Base-by-base conservation (phyloP, 768 basidiomycete species). In the Leccinum subgranulosum region DNA sequence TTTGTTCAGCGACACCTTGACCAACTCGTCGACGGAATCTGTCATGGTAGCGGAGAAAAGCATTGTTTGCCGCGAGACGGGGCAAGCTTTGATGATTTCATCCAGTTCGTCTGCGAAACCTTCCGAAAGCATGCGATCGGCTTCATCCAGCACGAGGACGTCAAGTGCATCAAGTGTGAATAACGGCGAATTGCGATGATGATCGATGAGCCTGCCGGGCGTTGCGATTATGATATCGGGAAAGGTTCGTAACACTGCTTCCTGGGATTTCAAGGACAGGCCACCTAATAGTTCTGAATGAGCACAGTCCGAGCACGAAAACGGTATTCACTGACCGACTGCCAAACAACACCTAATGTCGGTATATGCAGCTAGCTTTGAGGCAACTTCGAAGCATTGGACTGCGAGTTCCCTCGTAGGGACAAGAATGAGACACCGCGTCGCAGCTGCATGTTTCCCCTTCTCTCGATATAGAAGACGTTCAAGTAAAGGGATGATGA, bases 21-120 rank as follows among this genome's bases (percentile, higher is more conserved):
- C 90, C 49, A 99, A 82, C 67, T 94, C 88, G 65, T 97, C 92
- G 9, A 98, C 90, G 1, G 90, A 89, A 72, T 99, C 97, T 4
- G 95, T 98, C 90, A 98, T 98, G 1, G 97, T 99, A 3, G 97
- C 97, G 1, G 94, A 97, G 75, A 99, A 99, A 36, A 99, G 80
- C 94, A 99, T 96, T 4, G 97, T 98, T 71, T 98, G 97, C 36
- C 97, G 84, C 25, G 89, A 88, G 21, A 74, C 73, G 2, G 94
- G 94, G 69, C 94, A 97, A 17, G 90, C 83, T 65, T 87, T 88
- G 74, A 98, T 86, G 65, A 99, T 97, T 74, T 99, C 97, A 17
- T 84, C 77, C 33, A 99, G 79, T 72, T 98, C 97, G 70, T 95
- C 97, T 7, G 89, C 85, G 75, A 98, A 99, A 27, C 95, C 97